These are phyloP conservation scores for Aspergillus thermomutatus DNA, from an alignment of 2,329 filamentous ascomycete species.

Conservation along the genomic window DNA sequence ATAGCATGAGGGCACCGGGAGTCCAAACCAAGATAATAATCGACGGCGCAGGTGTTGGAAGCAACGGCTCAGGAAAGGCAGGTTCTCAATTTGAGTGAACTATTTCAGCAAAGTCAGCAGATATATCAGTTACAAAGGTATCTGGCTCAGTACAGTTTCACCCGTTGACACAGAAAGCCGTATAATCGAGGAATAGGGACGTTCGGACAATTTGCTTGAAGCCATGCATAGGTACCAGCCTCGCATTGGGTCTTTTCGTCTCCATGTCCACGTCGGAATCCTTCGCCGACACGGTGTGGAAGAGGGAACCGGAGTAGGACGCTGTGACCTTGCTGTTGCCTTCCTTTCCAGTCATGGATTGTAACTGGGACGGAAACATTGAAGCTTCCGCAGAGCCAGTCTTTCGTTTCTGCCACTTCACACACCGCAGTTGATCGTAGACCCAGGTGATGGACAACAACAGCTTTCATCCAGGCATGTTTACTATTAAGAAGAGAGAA, in stretches of 20 bases:
- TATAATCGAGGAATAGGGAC: constrained; percentile 23
- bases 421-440: constrained; percentile 7
- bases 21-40: constrained; percentile 1
- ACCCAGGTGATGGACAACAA: constrained; percentile 24
- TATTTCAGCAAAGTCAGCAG: background rate
- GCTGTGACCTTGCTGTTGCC: too few species aligned
- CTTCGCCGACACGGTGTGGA: constrained; percentile 23
- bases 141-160: constrained; percentile 14
- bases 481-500: constrained; percentile 11
- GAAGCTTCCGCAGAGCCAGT: constrained; percentile 23
- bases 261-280: constrained; percentile 21
- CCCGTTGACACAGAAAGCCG: constrained; percentile 23
- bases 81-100: constrained; percentile 1
- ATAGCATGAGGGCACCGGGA: constrained; percentile 1
- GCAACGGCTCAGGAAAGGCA: background rate
- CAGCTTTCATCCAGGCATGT: constrained; percentile 5
- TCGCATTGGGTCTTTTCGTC: constrained; percentile 29
- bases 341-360: constrained; percentile 2
- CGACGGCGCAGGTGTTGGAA: constrained; percentile 4
- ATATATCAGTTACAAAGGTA: background rate
- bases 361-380: constrained; percentile 24
- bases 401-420: constrained; percentile 7
- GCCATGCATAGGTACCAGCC: constrained; percentile 26
- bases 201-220: constrained; percentile 21
- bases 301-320: constrained; percentile 23